These are phyloP conservation scores for Ophiostoma himal-ulmi DNA, from an alignment of 2,329 filamentous ascomycete species.

Conservation along the genomic window DNA sequence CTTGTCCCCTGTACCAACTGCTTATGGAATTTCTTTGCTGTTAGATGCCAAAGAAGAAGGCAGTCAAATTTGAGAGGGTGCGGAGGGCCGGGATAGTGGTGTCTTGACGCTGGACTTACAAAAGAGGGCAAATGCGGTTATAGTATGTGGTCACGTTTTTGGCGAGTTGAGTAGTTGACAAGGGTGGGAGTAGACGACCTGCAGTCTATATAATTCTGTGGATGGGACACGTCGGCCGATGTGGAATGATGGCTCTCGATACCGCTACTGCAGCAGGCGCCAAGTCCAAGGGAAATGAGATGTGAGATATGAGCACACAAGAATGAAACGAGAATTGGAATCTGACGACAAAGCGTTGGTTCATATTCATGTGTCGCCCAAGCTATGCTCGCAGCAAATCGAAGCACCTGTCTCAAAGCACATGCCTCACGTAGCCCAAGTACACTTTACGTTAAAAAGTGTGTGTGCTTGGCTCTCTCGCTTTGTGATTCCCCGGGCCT, in stretches of 20 bases:
- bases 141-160: not conserved
- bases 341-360: not conserved
- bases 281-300: conserved; percentile 1
- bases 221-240: not conserved
- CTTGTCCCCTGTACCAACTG: not conserved
- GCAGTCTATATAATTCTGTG: conserved; percentile 1
- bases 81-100: not conserved
- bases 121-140: not conserved
- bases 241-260: not conserved
- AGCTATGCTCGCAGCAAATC: not conserved
- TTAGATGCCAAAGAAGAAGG: not conserved
- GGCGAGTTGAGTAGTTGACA: not conserved
- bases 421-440: not conserved
- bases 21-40: not conserved
- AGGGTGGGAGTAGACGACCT: not conserved
- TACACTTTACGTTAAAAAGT: not conserved
- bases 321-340: not conserved
- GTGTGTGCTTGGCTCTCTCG: not conserved
- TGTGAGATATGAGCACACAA: not conserved
- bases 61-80: not conserved
- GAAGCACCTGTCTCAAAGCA: not conserved
- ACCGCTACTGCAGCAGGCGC: not conserved
- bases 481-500: not conserved
- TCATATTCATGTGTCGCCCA: not conserved
- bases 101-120: not conserved